Evolutionary conservation across 306 rosid genomes (phyloP).

Genomic region (Canavalia gladiata): DNA sequence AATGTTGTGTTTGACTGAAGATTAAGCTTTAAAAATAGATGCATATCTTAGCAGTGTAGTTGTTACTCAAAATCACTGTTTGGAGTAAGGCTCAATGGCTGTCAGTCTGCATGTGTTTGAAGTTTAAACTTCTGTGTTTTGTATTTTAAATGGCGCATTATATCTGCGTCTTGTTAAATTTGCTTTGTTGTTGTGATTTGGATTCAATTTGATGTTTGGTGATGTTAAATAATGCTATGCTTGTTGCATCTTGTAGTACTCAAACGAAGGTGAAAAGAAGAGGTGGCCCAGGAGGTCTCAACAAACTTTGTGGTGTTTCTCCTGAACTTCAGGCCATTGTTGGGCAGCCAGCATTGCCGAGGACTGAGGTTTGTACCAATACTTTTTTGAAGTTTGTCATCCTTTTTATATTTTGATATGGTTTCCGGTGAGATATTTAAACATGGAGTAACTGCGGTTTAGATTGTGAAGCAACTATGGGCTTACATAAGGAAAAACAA

Average conservation of each 20-base stretch:
- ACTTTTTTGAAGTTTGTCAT: conserved; percentile 1
- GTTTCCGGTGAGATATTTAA: conserved; percentile 38
- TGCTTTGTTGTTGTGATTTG: not conserved
- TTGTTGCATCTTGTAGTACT: conserved; percentile 54
- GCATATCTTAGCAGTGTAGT: not conserved
- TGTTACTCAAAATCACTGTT: not conserved
- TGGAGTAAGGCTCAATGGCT: not conserved
- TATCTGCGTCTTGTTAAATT: not conserved
- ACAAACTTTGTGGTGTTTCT: conserved; percentile 82
- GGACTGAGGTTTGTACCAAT: conserved; percentile 74
- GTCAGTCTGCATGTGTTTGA: not conserved
- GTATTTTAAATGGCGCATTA: not conserved
- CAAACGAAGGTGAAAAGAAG: conserved; percentile 77
- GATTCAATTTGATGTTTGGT: conserved; percentile 40
- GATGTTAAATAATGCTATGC: not conserved
- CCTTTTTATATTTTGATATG: not conserved
- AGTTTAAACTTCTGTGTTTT: conserved; percentile 22
- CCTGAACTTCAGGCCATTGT: conserved; percentile 94
- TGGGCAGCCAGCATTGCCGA: conserved; percentile 79
- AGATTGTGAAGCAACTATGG: conserved; percentile 96
- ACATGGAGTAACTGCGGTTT: conserved; percentile 38
- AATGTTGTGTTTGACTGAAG: not conserved
- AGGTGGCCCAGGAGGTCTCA: conserved; percentile 94
- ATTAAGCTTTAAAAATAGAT: not conserved
- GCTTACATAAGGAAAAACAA: conserved; percentile 91